These are phyloP conservation scores for Oemleria cerasiformis DNA, from an alignment of 306 rosid genomes.

Conservation along the genomic window DNA sequence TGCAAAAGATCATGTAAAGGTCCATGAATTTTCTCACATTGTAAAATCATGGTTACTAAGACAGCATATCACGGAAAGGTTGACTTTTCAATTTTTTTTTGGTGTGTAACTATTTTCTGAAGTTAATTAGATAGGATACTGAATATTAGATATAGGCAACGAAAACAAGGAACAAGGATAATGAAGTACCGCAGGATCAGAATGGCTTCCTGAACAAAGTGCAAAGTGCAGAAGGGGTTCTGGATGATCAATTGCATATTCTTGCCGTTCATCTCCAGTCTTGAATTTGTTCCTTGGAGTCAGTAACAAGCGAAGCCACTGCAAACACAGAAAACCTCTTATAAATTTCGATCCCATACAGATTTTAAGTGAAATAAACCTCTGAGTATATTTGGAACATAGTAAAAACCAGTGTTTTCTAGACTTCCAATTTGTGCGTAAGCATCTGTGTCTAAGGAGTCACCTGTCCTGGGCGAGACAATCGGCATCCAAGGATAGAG, in stretches of 20 bases:
- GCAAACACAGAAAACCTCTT: slow-evolving; percentile 14
- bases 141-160: background rate
- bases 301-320: slow-evolving; percentile 88
- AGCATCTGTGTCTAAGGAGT: background rate
- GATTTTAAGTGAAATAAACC: background rate
- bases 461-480: slow-evolving; percentile 97
- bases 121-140: too few species aligned
- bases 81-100: background rate
- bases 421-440: background rate
- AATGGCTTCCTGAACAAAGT: slow-evolving; percentile 90
- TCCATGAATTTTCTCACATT: background rate
- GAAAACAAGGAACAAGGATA: slow-evolving; percentile 9
- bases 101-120: background rate
- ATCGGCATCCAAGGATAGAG: slow-evolving; percentile 73
- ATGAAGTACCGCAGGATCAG: slow-evolving; percentile 83
- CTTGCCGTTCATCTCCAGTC: slow-evolving; percentile 64
- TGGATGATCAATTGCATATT: slow-evolving; percentile 53
- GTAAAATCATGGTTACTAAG: background rate
- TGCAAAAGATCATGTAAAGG: slow-evolving; percentile 21
- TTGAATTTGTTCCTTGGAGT: slow-evolving; percentile 64
- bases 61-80: background rate
- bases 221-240: slow-evolving; percentile 90
- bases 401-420: background rate
- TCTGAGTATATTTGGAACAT: background rate
- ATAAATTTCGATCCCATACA: background rate